Conservation (phyloP, 1,139 yeast species). For the Yamadazyma siamensis region DNA sequence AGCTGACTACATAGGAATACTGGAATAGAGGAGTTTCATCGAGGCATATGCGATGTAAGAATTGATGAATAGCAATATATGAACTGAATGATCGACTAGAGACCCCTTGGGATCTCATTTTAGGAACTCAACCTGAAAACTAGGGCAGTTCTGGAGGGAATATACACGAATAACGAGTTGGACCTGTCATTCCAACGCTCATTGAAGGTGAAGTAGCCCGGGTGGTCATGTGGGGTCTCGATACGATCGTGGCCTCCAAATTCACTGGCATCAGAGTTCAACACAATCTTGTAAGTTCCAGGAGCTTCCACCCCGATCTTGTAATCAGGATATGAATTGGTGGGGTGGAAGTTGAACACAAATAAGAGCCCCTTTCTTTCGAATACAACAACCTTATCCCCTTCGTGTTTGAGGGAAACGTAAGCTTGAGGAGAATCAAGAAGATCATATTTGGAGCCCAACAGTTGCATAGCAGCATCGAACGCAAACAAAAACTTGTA, state of each 20-base stretch:
- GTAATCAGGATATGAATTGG: slow-evolving; percentile 79
- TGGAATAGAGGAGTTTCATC: too few relatives aligned
- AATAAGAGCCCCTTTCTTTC: slow-evolving; percentile 86
- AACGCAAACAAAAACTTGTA: slow-evolving; percentile 75
- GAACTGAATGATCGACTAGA: too few relatives aligned
- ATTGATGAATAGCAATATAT: too few relatives aligned
- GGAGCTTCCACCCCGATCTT: slow-evolving; percentile 81
- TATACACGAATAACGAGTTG: slow-evolving; percentile 76
- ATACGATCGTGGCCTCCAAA: slow-evolving; percentile 85
- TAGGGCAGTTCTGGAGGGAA: slow-evolving; percentile 79
- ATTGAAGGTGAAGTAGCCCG: slow-evolving; percentile 62
- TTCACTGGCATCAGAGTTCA: slow-evolving; percentile 66
- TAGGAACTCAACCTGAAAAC: too few relatives aligned
- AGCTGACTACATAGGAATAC: background rate
- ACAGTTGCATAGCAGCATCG: slow-evolving; percentile 78
- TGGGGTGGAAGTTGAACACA: slow-evolving; percentile 86
- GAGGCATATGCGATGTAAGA: too few relatives aligned
- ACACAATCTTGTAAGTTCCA: slow-evolving; percentile 71
- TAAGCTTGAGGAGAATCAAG: slow-evolving; percentile 78
- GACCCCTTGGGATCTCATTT: too few relatives aligned
- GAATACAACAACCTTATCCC: slow-evolving; percentile 82
- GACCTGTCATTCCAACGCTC: slow-evolving; percentile 77
- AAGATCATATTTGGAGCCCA: slow-evolving; percentile 71
- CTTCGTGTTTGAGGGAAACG: slow-evolving; percentile 82
- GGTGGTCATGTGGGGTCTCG: slow-evolving; percentile 43